Conservation (phyloP, 2,329 filamentous ascomycete species). For the Elsinoe fawcettii region DNA sequence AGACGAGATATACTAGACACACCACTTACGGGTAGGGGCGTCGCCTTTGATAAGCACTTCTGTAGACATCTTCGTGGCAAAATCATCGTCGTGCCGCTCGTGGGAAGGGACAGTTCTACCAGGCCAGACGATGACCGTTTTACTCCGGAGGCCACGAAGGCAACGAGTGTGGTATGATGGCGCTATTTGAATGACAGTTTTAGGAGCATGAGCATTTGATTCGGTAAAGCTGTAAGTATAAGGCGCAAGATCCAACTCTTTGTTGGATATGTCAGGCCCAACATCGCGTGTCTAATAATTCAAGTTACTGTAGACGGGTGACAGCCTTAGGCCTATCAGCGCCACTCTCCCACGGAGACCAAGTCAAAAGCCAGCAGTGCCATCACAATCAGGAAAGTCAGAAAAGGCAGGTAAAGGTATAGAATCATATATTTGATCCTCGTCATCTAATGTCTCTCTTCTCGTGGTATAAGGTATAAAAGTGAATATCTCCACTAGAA, state of each 20-base stretch:
- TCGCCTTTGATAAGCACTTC: neutral
- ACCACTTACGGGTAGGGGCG: no score
- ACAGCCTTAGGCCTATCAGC: no score
- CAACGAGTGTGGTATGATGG: no score
- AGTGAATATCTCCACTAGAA: slow-evolving; percentile 14
- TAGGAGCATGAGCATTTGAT: neutral
- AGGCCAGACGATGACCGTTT: neutral
- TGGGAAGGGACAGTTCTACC: neutral
- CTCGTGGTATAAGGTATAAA: slow-evolving; percentile 11
- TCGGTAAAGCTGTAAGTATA: neutral
- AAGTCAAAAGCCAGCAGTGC: neutral
- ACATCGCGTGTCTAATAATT: no score
- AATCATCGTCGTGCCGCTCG: neutral
- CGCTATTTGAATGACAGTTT: neutral
- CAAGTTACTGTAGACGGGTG: no score
- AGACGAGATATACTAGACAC: no score
- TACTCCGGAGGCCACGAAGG: neutral
- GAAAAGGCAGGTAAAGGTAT: neutral
- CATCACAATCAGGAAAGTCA: neutral
- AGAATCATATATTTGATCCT: slow-evolving; percentile 10
- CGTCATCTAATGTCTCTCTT: slow-evolving; percentile 1
- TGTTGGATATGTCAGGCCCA: no score
- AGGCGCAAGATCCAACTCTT: neutral
- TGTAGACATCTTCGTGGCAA: neutral
- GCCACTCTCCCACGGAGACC: no score